Evolutionary conservation across 441 rosid species (phyloP), one percentile per base, ranked within the genome.

Genomic region (Adansonia gregorii): DNA sequence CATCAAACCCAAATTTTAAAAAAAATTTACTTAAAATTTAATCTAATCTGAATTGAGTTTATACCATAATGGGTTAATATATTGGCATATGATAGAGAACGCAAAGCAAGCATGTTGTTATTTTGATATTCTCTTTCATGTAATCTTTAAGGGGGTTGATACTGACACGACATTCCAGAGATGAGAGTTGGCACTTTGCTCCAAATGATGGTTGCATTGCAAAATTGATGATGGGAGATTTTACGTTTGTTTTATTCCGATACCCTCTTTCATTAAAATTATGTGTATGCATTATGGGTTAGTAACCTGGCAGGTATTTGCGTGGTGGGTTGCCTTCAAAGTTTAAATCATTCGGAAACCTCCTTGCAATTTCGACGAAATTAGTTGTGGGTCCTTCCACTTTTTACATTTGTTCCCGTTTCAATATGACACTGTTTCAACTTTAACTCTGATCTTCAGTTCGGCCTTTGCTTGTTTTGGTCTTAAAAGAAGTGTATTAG

Each of bases 331-430:
- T 22, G 12, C 12, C 69, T 39, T 39, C n/a, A 35, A 39, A 6
- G 0, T 56, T 52, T 66, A n/a, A 15, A 45, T 58, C 27, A 67
- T 54, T 52, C 12, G 41, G 75, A 82, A 78, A 45, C 52, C 76
- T 80, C 82, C 72, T 14, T 54, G 84, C 79, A 80, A 51, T 82
- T 82, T 82, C 85, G 46, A 67, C 35, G 85, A 85, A 85, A 76
- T 72, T 76, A 48, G 60, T 55, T 6, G 76, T 67, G 82, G 87
- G 87, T 73, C 85, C 87, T 49, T 48, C 35, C 12, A 39, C 52
- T 7, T 59, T 60, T 45, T 5, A 58, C 1, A 41, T 41, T 58
- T 58, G 49, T 72, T 17, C 31, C 75, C 51, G 17, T 31, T 7
- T n/a, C 0, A 24, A 20, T 17, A 4, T 27, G 64, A 8, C 24